These are phyloP conservation scores for Plantago rigida DNA, from an alignment of 305 asterid genomes.

Conservation along the genomic window DNA sequence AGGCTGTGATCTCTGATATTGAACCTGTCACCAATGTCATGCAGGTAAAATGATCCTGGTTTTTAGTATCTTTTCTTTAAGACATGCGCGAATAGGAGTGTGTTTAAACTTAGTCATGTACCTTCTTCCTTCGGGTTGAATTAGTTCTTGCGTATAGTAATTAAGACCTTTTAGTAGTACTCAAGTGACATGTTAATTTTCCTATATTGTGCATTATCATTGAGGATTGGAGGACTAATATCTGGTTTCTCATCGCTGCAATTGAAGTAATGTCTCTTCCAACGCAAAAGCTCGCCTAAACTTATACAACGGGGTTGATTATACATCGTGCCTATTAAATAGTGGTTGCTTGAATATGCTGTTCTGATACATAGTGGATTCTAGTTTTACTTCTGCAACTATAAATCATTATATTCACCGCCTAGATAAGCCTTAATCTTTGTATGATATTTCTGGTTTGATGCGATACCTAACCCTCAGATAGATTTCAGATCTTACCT, in stretches of 20 bases:
- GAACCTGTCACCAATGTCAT: constrained; percentile 15
- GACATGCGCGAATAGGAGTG: background rate
- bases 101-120: constrained; percentile 1
- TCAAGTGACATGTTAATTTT: background rate
- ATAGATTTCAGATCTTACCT: too few relatives aligned
- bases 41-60: constrained; percentile 23
- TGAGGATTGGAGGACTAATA: background rate
- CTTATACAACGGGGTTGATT: too few relatives aligned
- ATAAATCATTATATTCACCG: too few relatives aligned
- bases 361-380: background rate
- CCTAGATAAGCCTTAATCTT: too few relatives aligned
- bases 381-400: background rate
- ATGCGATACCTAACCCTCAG: too few relatives aligned
- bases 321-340: too few relatives aligned
- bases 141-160: background rate
- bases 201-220: background rate
- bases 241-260: background rate
- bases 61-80: background rate
- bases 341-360: background rate
- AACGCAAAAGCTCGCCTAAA: too few relatives aligned
- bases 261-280: background rate
- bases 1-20: constrained; percentile 21
- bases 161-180: constrained; percentile 4
- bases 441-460: too few relatives aligned
- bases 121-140: constrained; percentile 8